A percentile compares a stretch with the other conserved stretches of the same genome.
These are phyloP conservation scores for Annulohypoxylon maeteangense DNA, from an alignment of 495 filamentous ascomycete species.

Conservation along the genomic window DNA sequence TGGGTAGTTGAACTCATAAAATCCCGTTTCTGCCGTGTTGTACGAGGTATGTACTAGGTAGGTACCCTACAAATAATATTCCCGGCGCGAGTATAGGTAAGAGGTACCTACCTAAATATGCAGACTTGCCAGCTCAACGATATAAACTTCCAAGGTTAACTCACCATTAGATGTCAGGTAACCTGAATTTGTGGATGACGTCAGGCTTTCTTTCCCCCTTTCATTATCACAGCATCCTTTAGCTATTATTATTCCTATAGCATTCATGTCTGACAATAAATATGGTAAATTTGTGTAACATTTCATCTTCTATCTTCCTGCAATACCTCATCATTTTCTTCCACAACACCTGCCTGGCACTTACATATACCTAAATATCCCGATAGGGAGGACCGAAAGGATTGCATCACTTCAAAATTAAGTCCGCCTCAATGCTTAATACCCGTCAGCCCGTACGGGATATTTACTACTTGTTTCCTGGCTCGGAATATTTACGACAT, in stretches of 20 bases:
- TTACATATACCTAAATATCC: neutral
- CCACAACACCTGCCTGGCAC: neutral
- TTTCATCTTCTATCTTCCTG: neutral
- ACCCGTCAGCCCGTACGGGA: neutral
- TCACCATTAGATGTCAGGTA: neutral
- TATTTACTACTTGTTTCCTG: neutral
- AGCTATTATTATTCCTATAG: neutral
- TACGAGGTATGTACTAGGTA: too few relatives aligned
- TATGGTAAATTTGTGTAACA: neutral
- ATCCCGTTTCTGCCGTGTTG: too few relatives aligned
- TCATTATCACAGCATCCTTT: neutral
- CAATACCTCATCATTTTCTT: neutral
- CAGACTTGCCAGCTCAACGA: too few relatives aligned
- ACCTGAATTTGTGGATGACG: constrained; percentile 4
- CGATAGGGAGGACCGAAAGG: neutral
- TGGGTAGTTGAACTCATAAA: too few relatives aligned
- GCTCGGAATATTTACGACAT: neutral
- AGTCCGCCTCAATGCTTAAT: neutral
- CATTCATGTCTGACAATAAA: neutral
- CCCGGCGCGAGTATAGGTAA: too few relatives aligned
- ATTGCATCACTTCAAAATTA: neutral
- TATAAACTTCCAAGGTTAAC: neutral
- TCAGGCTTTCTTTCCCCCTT: neutral
- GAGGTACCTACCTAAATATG: neutral
- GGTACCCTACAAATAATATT: neutral